Base-by-base conservation (phyloP, 257 asterid genomes). In the Nicotiana knightiana region DNA sequence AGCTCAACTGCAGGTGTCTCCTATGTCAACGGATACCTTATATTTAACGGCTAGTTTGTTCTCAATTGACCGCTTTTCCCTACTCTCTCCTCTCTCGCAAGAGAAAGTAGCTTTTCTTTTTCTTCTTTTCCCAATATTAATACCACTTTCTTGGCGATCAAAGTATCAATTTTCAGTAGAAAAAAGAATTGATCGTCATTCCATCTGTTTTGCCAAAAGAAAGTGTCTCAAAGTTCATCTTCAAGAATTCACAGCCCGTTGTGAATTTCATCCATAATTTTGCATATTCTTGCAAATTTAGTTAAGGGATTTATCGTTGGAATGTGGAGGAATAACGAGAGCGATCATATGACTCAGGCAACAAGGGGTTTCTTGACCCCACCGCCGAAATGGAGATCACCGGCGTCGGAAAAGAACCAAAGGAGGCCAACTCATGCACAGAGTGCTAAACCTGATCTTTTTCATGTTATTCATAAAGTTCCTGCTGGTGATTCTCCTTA, bases 401-500 rank as follows among this genome's bases (percentile, higher is more conserved):
- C 93, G 10, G 86, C 84, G 57, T 86, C 94, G 26, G 98, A 92
- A 67, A 87, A 67, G 91, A 89, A 88, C 81, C 90, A 90, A 21
- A 79, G 83, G 76, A 86, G 83, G 79, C 68, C 90, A 5, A 83
- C 87, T 21, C 84, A 59, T 66, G 62, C 83, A 53, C 83, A 81
- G 78, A 81, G 78, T 59, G 79, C 83, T 67, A 88, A 79, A 62
- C 80, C 35, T 32, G 91, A 88, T 70, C 84, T 77, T 21, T 94
- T 89, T 76, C 97, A 94, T 85, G 86, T 90, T 70, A 61, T 91
- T 83, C 97, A 93, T 77, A 96, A 94, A 75, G 92, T 96, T 79
- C 99, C 99, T 79, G 81, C 93, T 8, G 98, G 93, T 18, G 93
- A 94, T 70, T 96, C 99, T 53, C 98, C 98, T 1, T 96, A 96